Evolutionary conservation across 2,329 filamentous ascomycete genomes (phyloP), one percentile per base, ranked within the genome.

Genomic region (Trichoderma guizhouense): DNA sequence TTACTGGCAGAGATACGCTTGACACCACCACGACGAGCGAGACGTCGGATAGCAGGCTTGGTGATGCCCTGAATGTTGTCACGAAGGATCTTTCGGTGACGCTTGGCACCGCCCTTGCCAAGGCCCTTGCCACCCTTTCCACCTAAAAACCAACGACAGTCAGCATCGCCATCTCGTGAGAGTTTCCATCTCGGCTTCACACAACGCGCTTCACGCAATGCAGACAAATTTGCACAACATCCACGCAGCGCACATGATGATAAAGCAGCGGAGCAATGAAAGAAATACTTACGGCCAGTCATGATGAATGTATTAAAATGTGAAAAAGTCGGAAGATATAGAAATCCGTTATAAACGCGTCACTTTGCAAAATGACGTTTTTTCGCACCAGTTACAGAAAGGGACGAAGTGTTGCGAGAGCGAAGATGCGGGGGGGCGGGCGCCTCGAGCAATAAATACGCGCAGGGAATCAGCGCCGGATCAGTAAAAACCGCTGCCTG

Each of bases 51-150:
- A 81, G 95, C 95, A 80, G 95, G 95, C 93, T 98, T 98, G 82
- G 95, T 98, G 83, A 98, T 98, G 87, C 95, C 95, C 88, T 98
- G 95, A 83, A 98, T 98, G 93, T 97, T 98, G 92, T 97, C 95
- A 86, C 95, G 94, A 85, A 98, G 90, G 89, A 98, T 98, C 93
- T 98, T 98, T 82, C 95, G 92, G 88, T 98, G 95, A 86, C 95
- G 95, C 93, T 98, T 98, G 86, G 95, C 95, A 85, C 95, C 95
- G 77, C 95, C 95, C 91, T 97, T 97, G 84, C 95, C 95, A 86
- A 97, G 94, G 84, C 95, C 95, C 91, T 97, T 97, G 84, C 95
- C 95, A 85, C 95, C 95, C 88, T 97, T 97, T 84, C 94, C 94
- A 84, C 93, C 93, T 96, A 77, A 74, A 76, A 74, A 75, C 74